Percentiles rank a stretch among this genome's conserved stretches.
Conservation (phyloP, 2,329 filamentous ascomycete genomes). For the Talaromyces verruculosus region DNA sequence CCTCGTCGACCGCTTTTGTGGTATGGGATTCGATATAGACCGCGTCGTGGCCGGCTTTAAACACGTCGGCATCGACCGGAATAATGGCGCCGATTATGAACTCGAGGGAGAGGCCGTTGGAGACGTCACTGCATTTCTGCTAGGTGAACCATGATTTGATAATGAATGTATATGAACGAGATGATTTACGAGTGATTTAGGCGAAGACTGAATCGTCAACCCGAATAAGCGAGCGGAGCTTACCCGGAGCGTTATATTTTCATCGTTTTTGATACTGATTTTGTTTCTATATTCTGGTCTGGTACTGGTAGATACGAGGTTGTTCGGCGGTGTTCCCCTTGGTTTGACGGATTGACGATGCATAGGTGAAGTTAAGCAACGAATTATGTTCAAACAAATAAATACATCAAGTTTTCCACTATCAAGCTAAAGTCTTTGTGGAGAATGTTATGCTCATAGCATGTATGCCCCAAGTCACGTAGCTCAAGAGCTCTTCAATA, state of each 20-base stretch:
- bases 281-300: constrained; percentile 1
- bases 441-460: background rate
- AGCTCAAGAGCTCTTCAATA: background rate
- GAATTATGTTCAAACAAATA: background rate
- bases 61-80: constrained; percentile 76
- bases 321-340: background rate
- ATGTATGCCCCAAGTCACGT: background rate
- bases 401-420: background rate
- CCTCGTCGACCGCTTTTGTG: constrained; percentile 77
- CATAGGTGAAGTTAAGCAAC: background rate
- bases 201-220: constrained; percentile 4
- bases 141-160: constrained; percentile 66
- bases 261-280: background rate
- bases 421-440: background rate
- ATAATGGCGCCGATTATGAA: constrained; percentile 75
- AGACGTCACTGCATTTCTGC: constrained; percentile 79
- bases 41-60: constrained; percentile 83
- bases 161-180: constrained; percentile 18
- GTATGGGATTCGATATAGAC: constrained; percentile 88
- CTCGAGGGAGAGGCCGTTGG: constrained; percentile 89
- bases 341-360: background rate
- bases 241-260: constrained; percentile 28
- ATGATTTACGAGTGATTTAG: constrained; percentile 22
- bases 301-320: constrained; percentile 10
- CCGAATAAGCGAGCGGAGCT: constrained; percentile 28